phyloP scores from a whole-genome alignment of 1,284 basidiomycete genomes.

The Heliocybe sulcata region DNA sequence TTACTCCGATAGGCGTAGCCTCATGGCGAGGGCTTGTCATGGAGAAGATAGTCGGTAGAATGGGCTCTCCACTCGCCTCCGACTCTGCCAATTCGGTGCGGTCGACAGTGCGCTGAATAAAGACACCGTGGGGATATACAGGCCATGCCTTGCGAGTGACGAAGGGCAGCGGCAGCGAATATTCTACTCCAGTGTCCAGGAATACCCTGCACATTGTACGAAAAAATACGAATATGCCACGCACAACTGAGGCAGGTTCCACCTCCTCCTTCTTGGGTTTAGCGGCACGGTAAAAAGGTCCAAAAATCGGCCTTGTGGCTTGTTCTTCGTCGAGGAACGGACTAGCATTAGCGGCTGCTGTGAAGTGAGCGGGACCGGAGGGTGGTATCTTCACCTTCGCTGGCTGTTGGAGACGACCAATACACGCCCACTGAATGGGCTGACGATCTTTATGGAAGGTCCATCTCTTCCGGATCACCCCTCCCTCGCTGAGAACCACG shows the following conservation, averaged over 20 bases:
- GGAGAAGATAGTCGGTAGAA: slow-evolving; percentile 73
- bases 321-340: slow-evolving; percentile 19
- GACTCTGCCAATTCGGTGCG: slow-evolving; percentile 60
- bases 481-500: slow-evolving; percentile 65
- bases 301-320: slow-evolving; percentile 37
- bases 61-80: slow-evolving; percentile 48
- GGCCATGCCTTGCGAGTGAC: slow-evolving; percentile 76
- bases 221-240: slow-evolving; percentile 76
- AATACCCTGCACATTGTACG: slow-evolving; percentile 71
- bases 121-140: slow-evolving; percentile 63
- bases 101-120: slow-evolving; percentile 74
- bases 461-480: slow-evolving; percentile 69
- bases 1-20: slow-evolving; percentile 59
- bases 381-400: slow-evolving; percentile 17
- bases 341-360: slow-evolving; percentile 25
- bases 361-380: slow-evolving; percentile 29
- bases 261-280: slow-evolving; percentile 21
- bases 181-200: slow-evolving; percentile 66
- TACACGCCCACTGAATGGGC: slow-evolving; percentile 68
- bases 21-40: slow-evolving; percentile 74
- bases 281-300: slow-evolving; percentile 40
- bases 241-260: slow-evolving; percentile 25
- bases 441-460: slow-evolving; percentile 66
- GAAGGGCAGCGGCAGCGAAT: slow-evolving; percentile 80
- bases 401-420: slow-evolving; percentile 63